Base-by-base conservation (phyloP, 1,139 yeast genomes). In the Lizanozyma gosingica region DNA sequence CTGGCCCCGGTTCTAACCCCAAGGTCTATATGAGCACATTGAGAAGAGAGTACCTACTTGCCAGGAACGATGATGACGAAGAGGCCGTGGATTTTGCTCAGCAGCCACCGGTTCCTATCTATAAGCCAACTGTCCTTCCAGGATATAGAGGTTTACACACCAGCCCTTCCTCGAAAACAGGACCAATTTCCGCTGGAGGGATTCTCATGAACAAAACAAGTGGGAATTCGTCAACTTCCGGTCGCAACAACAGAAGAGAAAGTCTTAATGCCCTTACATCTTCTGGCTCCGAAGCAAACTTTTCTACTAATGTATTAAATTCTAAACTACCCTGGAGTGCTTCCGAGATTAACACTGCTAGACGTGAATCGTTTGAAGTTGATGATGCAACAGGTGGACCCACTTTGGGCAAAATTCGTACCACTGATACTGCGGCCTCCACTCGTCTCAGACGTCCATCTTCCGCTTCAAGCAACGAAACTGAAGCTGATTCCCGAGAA, bases 401-500 rank as follows among this genome's bases (percentile, higher is more conserved):
- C 14, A 15, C 11, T 34, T 15, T 34, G 9, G 9, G 9, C 16
- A n/a, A 11, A 34, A n/a, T 15, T 9, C 9, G 35, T 9, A n/a
- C 11, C 35, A 18, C n/a, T 36, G 34, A 33, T 6, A 17, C 16
- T 14, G 22, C 9, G 8, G 34, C 14, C 17, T 18, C 33, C 34
- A 18, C 11, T n/a, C 11, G 37, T 39, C 34, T 53, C 36, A 55
- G 58, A 41, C 52, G 71, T 45, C 52, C 73, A 47, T 57, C 68
- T 29, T 53, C 67, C 4, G 53, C 63, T 37, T 56, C 69, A 2
- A 63, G 70, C 3, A 60, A 69, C 29, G 86, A 80, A 51, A 73
- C 79, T 47, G 90, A 82, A 47, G 74, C 73, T 9, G 83, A 76
- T 51, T 82, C 90, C 2, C 85, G 78, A 50, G 85, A 80, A 1